phyloP scores from a whole-genome alignment of 345 rosid genomes.

The Hibiscus trionum region DNA sequence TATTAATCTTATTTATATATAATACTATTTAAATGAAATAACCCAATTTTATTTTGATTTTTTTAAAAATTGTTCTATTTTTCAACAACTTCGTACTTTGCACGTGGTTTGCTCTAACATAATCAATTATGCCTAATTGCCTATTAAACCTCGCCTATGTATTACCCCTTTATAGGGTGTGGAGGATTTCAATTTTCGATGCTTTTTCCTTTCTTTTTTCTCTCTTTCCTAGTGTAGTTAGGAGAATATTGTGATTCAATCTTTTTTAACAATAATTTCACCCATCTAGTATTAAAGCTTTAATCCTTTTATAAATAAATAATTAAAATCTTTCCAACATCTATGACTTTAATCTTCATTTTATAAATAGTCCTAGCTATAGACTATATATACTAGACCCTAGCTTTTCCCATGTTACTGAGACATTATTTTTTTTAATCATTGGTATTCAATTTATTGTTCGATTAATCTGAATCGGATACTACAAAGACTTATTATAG shows the following conservation, averaged over 20 bases:
- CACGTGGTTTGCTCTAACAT: constrained; percentile 23
- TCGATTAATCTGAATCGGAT: too few species aligned
- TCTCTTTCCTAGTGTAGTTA: neutral
- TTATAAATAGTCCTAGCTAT: neutral
- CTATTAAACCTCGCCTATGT: constrained; percentile 30
- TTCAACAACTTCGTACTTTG: neutral
- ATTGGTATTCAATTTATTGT: too few species aligned
- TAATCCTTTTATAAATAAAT: neutral
- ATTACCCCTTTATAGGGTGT: constrained; percentile 14
- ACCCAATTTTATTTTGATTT: too few species aligned
- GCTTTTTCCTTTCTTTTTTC: neutral
- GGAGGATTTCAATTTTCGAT: constrained; percentile 7
- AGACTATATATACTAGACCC: neutral
- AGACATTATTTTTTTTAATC: too few species aligned
- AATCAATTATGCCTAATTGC: constrained; percentile 15
- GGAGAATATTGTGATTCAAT: constrained; percentile 6
- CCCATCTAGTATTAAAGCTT: neutral
- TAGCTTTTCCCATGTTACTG: neutral
- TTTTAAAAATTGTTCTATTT: too few species aligned
- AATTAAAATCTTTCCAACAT: neutral
- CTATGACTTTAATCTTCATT: neutral
- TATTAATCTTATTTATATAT: too few species aligned
- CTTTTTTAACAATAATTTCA: neutral
- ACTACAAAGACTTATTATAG: too few species aligned
- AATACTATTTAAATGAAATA: too few species aligned